Evolutionary conservation across 768 basidiomycete species (phyloP), one percentile per base, ranked within the genome.

Genomic region (Leccinum uliginosum): DNA sequence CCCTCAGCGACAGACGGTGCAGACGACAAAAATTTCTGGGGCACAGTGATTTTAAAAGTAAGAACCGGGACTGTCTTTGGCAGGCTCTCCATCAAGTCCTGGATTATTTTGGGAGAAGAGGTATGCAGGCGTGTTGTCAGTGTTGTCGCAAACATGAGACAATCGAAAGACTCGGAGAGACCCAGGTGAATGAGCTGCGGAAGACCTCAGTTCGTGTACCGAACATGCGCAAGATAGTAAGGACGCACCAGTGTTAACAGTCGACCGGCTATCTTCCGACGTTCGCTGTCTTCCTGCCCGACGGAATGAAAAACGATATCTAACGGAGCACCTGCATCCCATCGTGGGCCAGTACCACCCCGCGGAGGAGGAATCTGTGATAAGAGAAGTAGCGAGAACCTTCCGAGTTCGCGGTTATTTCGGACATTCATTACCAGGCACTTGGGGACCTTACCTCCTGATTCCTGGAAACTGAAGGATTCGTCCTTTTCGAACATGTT

Each of bases 401-500:
- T 71, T 40, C 61, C 9, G 46, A 54, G 53, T 51, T 17, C 32
- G 56, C 7, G 49, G 60, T 59, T 44, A 62, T 52, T 50, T 53
- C 50, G 19, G 47, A 58, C 27, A 45, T 24, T 53, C 26, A 46
- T 24, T 53, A 27, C 45, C 57, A 60, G 23, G 14, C 44, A 24
- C 30, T 51, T 38, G 54, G n/a, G 45, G 38, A 35, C 11, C 49
- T 50, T 59, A 58, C 59, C 65, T 51, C 74, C 75, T 56, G 70
- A 68, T 15, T 61, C 59, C 44, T 66, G 65, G 55, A 72, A 71
- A 9, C 65, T 63, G 50, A 71, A 56, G 10, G 62, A 59, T 62
- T 89, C 83, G 58, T 91, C 88, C 60, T 78, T 80, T 65, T 92
- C 87, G 60, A 89, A 89, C 19, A 91, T 47, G 62, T 54, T 21